These are phyloP conservation scores for Gracilaria domingensis DNA, from an alignment of 23 red algal species.

Conservation along the genomic window DNA sequence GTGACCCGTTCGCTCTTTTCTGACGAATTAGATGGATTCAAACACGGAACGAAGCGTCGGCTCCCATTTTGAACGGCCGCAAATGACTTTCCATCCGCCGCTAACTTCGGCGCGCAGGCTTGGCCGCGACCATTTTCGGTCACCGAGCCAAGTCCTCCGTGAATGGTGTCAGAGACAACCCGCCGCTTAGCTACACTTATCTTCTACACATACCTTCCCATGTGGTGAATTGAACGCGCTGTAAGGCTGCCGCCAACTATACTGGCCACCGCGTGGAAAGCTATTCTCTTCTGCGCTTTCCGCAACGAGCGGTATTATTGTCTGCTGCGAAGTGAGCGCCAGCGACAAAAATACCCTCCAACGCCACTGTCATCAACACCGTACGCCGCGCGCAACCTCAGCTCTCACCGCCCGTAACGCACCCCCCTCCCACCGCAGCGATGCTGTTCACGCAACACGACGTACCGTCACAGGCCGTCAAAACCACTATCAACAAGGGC, in stretches of 20 bases:
- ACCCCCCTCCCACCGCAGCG: too few species aligned
- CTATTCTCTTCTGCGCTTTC: not conserved
- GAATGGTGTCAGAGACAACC: too few species aligned
- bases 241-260: not conserved
- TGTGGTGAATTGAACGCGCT: not conserved
- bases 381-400: too few species aligned
- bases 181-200: not conserved
- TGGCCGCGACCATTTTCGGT: not conserved
- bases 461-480: not conserved
- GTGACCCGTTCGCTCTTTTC: not conserved
- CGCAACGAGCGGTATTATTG: not conserved
- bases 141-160: too few species aligned
- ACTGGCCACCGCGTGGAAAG: not conserved
- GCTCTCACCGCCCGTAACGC: too few species aligned
- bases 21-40: not conserved
- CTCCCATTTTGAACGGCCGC: not conserved
- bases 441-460: slow-evolving; percentile 6
- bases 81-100: not conserved
- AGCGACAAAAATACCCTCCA: too few species aligned
- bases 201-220: not conserved
- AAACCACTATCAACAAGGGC: not conserved
- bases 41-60: not conserved
- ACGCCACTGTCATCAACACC: too few species aligned
- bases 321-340: too few species aligned
- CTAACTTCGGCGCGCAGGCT: too few species aligned